A percentile compares a stretch with the other conserved stretches of the same genome.
Evolutionary conservation across 2,329 filamentous ascomycete genomes (phyloP).

Genomic region (Fusarium verrucosum): DNA sequence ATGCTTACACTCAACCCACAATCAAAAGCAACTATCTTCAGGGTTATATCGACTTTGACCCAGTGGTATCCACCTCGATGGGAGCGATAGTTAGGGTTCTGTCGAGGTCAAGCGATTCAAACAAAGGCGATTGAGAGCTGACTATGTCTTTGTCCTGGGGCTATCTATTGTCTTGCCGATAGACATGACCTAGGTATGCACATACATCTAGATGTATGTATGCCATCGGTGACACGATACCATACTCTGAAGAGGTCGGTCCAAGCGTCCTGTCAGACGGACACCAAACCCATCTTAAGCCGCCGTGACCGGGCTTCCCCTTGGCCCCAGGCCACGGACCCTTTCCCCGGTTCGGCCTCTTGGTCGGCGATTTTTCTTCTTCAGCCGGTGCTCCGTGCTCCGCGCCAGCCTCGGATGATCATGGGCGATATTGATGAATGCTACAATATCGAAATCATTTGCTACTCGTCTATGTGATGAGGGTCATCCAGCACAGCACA

Average conservation of each 20-base stretch:
- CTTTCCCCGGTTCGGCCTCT: constrained; percentile 41
- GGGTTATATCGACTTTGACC: constrained; percentile 17
- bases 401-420: constrained; percentile 29
- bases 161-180: constrained; percentile 15
- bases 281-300: constrained; percentile 28
- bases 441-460: background rate
- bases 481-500: too few species aligned
- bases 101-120: constrained; percentile 6
- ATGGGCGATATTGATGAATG: constrained; percentile 21
- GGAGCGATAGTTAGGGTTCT: background rate
- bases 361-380: constrained; percentile 42
- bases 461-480: background rate
- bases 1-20: constrained; percentile 14
- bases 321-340: constrained; percentile 23
- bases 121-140: constrained; percentile 6
- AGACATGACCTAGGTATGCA: too few species aligned
- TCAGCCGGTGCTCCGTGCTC: constrained; percentile 27
- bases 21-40: constrained; percentile 26
- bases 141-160: constrained; percentile 2
- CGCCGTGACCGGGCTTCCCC: constrained; percentile 33
- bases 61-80: constrained; percentile 25
- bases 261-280: constrained; percentile 45
- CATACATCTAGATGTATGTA: too few species aligned
- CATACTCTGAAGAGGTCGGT: constrained; percentile 25
- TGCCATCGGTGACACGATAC: constrained; percentile 12